Base-by-base conservation (phyloP, 495 filamentous ascomycete species). In the Aspergillus homomorphus region DNA sequence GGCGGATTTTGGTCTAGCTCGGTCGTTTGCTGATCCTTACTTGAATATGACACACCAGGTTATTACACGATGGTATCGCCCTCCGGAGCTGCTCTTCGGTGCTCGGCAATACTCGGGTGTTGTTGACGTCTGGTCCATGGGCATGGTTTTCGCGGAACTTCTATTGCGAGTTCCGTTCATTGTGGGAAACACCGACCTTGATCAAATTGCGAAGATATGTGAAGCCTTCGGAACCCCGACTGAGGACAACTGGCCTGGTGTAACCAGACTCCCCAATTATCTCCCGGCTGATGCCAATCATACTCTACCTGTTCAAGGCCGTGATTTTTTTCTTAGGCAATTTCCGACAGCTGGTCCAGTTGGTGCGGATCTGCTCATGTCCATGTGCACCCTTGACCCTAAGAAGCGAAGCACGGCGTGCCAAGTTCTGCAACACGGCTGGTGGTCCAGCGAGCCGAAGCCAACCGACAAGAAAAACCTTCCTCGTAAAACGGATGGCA, bases 71-170 rank as follows among this genome's bases (percentile, higher is more conserved):
- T 99, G 93, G 92, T 98, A 99, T 74, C 83, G 94, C 15, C 90
- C 92, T 4, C 94, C 92, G 1, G 94, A 99, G 77, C 82, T 99
- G 38, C 83, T 98, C 28, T 96, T 89, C 67, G 90, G 91, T 51
- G 91, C 93, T 1, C 82, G 86, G 51, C 88, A 92, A 72, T 99
- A 99, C 74, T 87, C 87, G 30, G 90, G 89, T 4, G 89, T 86
- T 1, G 94, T 98, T 24, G 95, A 99, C 69, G 77, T 99, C 45
- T 99, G 93, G 93, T 92, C 89, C n/a, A 87, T 95, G 56, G 95
- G 90, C 18, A 81, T 87, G 65, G 92, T 99, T 0, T 92, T 98
- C 61, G 93, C 94, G 0, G 94, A 99, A 70, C 82, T 99, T 22
- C 76, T 96, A 33, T 77, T 96, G 56, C 82, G 95, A 19, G 82